Evolutionary conservation across 2,329 filamentous ascomycete species (phyloP).

Genomic region (Aureobasidium zeae): DNA sequence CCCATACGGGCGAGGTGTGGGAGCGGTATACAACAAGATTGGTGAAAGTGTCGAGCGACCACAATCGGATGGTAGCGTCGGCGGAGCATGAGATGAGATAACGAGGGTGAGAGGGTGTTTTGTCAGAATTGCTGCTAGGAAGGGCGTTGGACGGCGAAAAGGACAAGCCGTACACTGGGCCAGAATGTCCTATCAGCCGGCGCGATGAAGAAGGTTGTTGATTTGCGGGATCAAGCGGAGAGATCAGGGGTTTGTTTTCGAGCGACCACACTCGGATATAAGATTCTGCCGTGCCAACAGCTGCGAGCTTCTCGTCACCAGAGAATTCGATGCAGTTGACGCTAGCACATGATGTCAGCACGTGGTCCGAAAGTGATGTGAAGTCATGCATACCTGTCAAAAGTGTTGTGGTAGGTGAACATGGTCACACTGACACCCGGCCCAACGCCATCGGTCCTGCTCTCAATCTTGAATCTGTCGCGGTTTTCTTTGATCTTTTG

Average conservation of each 20-base stretch:
- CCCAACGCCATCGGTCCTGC: conserved; percentile 72
- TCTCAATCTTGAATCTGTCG: conserved; percentile 81
- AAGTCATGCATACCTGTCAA: conserved; percentile 55
- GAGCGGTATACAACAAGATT: conserved; percentile 90
- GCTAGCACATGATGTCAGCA: conserved; percentile 37
- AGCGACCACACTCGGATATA: conserved; percentile 93
- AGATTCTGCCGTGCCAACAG: conserved; percentile 82
- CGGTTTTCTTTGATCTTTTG: conserved; percentile 88
- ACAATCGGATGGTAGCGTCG: conserved; percentile 81
- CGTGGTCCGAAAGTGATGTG: not conserved
- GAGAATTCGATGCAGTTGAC: conserved; percentile 95
- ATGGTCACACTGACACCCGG: conserved; percentile 83
- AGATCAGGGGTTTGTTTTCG: conserved; percentile 70
- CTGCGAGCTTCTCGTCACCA: conserved; percentile 76
- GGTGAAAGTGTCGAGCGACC: conserved; percentile 87
- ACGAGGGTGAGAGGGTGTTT: conserved; percentile 42
- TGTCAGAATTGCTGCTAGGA: conserved; percentile 37
- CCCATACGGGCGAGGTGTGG: conserved; percentile 82
- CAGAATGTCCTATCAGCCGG: conserved; percentile 76
- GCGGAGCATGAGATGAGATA: conserved; percentile 79
- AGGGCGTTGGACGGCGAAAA: conserved; percentile 65
- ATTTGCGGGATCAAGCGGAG: conserved; percentile 53
- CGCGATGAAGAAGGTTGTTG: conserved; percentile 57
- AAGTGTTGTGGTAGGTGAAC: conserved; percentile 97
- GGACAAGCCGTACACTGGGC: conserved; percentile 76